These are phyloP conservation scores for Fusarium nanum DNA, from an alignment of 2,329 filamentous ascomycete species.

Conservation along the genomic window DNA sequence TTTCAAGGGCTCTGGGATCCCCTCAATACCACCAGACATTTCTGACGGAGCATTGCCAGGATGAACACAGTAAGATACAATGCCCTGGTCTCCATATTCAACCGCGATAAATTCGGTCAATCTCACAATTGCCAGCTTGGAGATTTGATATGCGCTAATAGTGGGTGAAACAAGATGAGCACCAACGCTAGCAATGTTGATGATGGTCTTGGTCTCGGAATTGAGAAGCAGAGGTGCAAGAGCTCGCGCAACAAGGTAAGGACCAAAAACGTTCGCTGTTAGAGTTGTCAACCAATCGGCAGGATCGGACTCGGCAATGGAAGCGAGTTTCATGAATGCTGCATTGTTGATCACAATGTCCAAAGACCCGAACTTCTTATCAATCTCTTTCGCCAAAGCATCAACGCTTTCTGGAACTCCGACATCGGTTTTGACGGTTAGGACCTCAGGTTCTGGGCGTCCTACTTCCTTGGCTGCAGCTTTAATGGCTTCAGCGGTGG, in stretches of 20 bases:
- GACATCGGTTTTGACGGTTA: constrained; percentile 8
- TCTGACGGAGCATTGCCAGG: constrained; percentile 31
- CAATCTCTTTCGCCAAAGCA: not conserved
- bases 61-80: constrained; percentile 19
- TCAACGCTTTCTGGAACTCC: constrained; percentile 13
- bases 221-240: constrained; percentile 11
- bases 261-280: constrained; percentile 6
- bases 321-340: constrained; percentile 16
- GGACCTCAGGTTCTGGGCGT: not conserved
- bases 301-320: constrained; percentile 13
- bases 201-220: not conserved
- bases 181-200: constrained; percentile 19
- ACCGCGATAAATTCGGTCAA: constrained; percentile 27
- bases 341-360: constrained; percentile 22
- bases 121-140: constrained; percentile 30
- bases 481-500: not conserved
- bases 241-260: constrained; percentile 8
- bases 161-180: constrained; percentile 20
- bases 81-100: constrained; percentile 9
- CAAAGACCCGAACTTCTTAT: not conserved
- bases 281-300: constrained; percentile 15
- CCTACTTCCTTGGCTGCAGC: not conserved
- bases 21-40: constrained; percentile 9
- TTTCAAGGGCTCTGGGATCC: not conserved
- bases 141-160: constrained; percentile 30